Percentiles rank a stretch among this genome's conserved stretches.
Evolutionary conservation across 2,329 filamentous ascomycete species (phyloP).

Genomic region (Neofusicoccum umdonicola): DNA sequence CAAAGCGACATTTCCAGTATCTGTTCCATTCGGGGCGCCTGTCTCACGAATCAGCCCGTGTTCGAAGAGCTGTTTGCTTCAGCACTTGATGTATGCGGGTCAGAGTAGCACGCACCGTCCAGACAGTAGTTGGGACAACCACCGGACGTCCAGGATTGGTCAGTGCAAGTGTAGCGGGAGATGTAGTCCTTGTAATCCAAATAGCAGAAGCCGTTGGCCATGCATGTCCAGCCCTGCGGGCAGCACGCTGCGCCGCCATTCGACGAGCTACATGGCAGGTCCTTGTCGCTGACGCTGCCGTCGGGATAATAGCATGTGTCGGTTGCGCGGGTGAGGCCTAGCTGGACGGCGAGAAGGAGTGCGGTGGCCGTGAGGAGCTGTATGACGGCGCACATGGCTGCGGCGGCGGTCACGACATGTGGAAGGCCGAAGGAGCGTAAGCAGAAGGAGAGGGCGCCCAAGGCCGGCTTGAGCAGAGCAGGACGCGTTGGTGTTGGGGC

Average conservation of each 20-base stretch:
- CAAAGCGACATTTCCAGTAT: constrained; percentile 23
- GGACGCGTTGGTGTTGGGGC: not conserved
- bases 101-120: constrained; percentile 18
- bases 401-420: not conserved
- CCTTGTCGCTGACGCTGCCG: constrained; percentile 25
- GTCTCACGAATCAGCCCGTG: not conserved
- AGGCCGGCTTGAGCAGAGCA: not conserved
- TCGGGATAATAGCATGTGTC: constrained; percentile 36
- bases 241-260: constrained; percentile 30
- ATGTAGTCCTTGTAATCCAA: constrained; percentile 22
- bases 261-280: constrained; percentile 24
- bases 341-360: not conserved
- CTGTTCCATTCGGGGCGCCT: constrained; percentile 12
- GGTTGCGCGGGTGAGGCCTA: constrained; percentile 20
- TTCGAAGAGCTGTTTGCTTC: not conserved
- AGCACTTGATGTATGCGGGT: not conserved
- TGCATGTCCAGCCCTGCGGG: constrained; percentile 33
- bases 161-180: constrained; percentile 35
- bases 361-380: not conserved
- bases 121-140: constrained; percentile 31
- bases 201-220: constrained; percentile 34
- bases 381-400: not conserved
- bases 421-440: not conserved
- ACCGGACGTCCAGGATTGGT: constrained; percentile 27
- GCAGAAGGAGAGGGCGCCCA: not conserved